phyloP scores from a whole-genome alignment of 2,329 filamentous ascomycete genomes.

The Aureobasidium sp. region DNA sequence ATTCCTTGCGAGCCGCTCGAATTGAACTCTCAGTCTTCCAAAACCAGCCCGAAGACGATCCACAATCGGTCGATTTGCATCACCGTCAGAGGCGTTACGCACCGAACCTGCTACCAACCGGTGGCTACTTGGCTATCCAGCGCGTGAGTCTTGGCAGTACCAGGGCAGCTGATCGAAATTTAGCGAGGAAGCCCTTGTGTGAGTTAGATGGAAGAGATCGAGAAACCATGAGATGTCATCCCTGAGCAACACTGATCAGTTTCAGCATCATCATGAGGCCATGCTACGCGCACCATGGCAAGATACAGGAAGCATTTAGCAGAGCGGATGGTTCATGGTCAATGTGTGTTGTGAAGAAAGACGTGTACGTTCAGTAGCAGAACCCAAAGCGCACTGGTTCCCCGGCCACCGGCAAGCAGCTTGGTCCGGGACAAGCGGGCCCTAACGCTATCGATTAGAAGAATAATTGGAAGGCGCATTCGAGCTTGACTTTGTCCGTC shows the following conservation, averaged over 20 bases:
- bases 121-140: neutral
- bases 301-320: neutral
- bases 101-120: neutral
- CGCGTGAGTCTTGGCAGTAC: neutral
- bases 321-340: neutral
- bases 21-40: neutral
- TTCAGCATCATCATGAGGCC: neutral
- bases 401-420: neutral
- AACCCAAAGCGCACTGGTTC: too few relatives aligned
- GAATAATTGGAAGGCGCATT: neutral
- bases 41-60: neutral
- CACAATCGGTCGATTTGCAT: neutral
- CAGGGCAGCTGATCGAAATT: neutral
- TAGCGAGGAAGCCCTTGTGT: neutral
- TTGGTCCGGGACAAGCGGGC: neutral
- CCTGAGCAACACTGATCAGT: neutral
- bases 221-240: neutral
- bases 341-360: neutral
- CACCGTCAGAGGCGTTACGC: neutral
- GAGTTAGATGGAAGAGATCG: neutral
- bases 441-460: slow-evolving; percentile 4
- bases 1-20: neutral
- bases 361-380: neutral
- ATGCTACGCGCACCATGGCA: neutral
- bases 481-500: neutral